Percentiles rank a stretch among this genome's conserved stretches.
Conservation (phyloP, 2,329 filamentous ascomycete species). For the Xylaria sp. region DNA sequence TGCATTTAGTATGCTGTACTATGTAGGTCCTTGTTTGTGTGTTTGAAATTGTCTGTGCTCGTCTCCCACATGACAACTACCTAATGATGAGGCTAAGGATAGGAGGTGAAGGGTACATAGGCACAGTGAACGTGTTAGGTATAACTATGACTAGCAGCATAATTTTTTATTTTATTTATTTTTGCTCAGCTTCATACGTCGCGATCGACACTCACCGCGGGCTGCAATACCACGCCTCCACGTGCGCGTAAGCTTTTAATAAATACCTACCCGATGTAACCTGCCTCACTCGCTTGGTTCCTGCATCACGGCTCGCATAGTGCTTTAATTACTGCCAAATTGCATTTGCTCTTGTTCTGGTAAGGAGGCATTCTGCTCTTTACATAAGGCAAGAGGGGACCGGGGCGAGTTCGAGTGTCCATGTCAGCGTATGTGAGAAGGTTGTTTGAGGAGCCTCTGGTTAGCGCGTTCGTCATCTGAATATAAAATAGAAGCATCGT, state of each 20-base stretch:
- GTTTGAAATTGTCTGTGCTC: constrained; percentile 5
- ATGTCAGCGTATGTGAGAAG: not conserved
- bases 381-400: not conserved
- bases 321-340: constrained; percentile 7
- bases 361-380: not conserved
- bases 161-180: not conserved
- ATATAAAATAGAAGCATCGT: constrained; percentile 19
- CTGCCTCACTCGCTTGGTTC: constrained; percentile 1
- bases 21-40: not conserved
- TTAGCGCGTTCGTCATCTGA: not conserved
- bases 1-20: constrained; percentile 2
- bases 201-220: constrained; percentile 14
- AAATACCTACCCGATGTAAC: constrained; percentile 15
- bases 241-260: constrained; percentile 27
- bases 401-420: not conserved
- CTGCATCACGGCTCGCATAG: not conserved
- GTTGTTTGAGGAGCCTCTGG: not conserved
- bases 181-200: constrained; percentile 2
- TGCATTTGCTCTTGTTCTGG: not conserved
- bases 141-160: not conserved
- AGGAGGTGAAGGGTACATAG: not conserved
- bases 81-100: not conserved
- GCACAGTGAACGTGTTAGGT: not conserved
- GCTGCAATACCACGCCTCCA: constrained; percentile 29
- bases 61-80: not conserved